phyloP scores from a whole-genome alignment of 1,139 yeast species.

The Pichia sp. region DNA sequence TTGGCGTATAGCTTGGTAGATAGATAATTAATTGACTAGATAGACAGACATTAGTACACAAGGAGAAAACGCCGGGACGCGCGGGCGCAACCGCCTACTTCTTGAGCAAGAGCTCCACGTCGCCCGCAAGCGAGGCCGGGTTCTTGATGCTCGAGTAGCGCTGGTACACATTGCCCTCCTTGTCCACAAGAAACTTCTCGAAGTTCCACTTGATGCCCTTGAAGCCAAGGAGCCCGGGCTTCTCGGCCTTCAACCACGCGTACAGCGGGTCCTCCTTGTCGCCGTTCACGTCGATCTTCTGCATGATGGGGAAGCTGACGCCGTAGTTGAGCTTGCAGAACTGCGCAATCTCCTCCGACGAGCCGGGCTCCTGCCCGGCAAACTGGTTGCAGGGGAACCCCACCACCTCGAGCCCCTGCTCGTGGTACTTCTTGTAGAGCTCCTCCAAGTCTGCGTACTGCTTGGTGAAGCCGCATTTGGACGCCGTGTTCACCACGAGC shows the following conservation, averaged over 20 bases:
- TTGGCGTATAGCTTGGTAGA: no score
- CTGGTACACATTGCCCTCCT: constrained; percentile 64
- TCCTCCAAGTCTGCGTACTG: constrained; percentile 85
- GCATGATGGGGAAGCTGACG: constrained; percentile 83
- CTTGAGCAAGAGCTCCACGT: constrained; percentile 27
- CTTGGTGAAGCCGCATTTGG: constrained; percentile 84
- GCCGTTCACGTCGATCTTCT: constrained; percentile 89
- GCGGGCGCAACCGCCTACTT: no score
- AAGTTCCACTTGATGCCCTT: constrained; percentile 91
- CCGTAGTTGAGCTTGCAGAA: constrained; percentile 69
- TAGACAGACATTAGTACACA: neutral
- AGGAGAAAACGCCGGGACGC: constrained; percentile 52
- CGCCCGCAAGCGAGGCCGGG: constrained; percentile 42
- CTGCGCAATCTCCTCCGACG: constrained; percentile 56
- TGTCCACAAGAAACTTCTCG: constrained; percentile 79
- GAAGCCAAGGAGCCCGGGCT: constrained; percentile 68
- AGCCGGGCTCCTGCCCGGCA: constrained; percentile 82
- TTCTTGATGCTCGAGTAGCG: constrained; percentile 68
- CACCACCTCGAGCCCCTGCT: constrained; percentile 67
- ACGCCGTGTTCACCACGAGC: constrained; percentile 84
- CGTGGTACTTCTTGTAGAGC: constrained; percentile 72
- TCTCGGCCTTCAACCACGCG: constrained; percentile 62
- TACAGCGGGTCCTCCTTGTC: constrained; percentile 74
- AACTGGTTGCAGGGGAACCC: constrained; percentile 96
- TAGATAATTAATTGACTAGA: neutral